Evolutionary conservation across 2,329 filamentous ascomycete genomes (phyloP), one percentile per base, ranked within the genome.

Genomic region (Cadophora gregata): DNA sequence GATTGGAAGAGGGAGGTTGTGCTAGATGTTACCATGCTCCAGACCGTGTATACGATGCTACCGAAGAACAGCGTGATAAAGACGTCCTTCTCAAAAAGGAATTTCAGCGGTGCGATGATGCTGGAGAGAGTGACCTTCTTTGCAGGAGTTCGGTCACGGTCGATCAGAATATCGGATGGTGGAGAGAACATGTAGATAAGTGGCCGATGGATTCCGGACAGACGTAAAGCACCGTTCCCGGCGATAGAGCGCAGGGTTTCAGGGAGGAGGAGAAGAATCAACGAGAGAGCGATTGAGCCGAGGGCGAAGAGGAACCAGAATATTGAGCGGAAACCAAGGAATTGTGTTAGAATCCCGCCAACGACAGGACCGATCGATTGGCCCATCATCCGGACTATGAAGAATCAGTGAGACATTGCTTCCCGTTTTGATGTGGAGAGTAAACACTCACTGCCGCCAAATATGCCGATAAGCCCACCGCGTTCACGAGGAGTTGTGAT

Each of bases 21-120:
- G 14, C 76, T 80, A 1, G 81, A 79, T 1, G 80, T 82, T 5
- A 84, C 78, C 81, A 84, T 84, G 25, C 77, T 81, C 81, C 81
- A 84, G 14, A 82, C 77, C 0, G 81, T 78, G 68, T 83, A 84
- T 1, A 81, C 77, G 6, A 81, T 76, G 12, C 78, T 78, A 50
- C 81, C 80, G 48, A 79, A 84, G 61, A 82, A 71, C 0, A 84
- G 71, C 4, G 78, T 79, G 53, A 79, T 73, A 51, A 82, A 76
- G 16, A 84, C 79, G 61, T 84, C 82, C 67, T 82, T 83, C 64
- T 84, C 80, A 8, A 71, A 67, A 3, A 84, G 75, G 64, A 82
- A 78, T 14, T 71, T 72, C 2, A 84, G 70, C 0, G 82, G 81
- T 8, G 75, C 73, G 2, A 81, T 29, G 14, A 81, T 74, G 3